Percentiles rank a stretch among this genome's conserved stretches.
These are phyloP conservation scores for Hyphodiscus sp. DNA, from an alignment of 2,329 filamentous ascomycete species.

Conservation along the genomic window DNA sequence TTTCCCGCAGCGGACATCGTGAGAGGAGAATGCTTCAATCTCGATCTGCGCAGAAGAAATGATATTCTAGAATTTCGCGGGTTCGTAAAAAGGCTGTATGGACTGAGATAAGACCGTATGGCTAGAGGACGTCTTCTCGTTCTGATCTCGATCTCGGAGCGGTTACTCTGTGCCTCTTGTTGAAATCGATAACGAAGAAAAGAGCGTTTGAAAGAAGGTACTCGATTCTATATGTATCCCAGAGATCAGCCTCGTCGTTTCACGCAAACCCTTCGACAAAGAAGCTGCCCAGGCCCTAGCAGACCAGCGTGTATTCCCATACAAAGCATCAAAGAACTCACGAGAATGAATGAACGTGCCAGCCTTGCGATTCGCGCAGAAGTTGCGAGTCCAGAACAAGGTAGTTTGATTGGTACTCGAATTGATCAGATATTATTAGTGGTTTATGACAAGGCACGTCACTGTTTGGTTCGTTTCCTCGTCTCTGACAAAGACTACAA, in stretches of 20 bases:
- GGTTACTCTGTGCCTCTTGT: neutral
- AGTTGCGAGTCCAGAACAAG: too few species aligned
- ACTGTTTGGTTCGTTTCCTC: too few species aligned
- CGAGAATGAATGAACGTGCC: conserved; percentile 3
- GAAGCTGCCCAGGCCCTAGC: neutral
- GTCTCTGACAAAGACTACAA: too few species aligned
- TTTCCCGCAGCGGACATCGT: conserved; percentile 18
- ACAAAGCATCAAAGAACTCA: neutral
- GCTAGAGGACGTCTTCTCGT: neutral
- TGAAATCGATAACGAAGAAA: neutral
- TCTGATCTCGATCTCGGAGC: neutral
- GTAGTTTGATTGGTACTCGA: too few species aligned
- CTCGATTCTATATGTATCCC: neutral
- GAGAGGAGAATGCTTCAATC: neutral
- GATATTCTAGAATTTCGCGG: neutral
- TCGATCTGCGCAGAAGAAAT: neutral
- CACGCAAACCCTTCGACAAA: neutral
- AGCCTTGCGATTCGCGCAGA: neutral
- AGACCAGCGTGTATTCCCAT: neutral
- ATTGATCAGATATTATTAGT: too few species aligned
- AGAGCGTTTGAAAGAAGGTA: neutral
- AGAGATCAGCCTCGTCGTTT: neutral
- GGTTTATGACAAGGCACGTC: too few species aligned
- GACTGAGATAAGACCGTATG: neutral
- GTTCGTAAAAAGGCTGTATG: neutral